Conservation (phyloP, 2,329 filamentous ascomycete species). For the Drechslerella dactyloides region DNA sequence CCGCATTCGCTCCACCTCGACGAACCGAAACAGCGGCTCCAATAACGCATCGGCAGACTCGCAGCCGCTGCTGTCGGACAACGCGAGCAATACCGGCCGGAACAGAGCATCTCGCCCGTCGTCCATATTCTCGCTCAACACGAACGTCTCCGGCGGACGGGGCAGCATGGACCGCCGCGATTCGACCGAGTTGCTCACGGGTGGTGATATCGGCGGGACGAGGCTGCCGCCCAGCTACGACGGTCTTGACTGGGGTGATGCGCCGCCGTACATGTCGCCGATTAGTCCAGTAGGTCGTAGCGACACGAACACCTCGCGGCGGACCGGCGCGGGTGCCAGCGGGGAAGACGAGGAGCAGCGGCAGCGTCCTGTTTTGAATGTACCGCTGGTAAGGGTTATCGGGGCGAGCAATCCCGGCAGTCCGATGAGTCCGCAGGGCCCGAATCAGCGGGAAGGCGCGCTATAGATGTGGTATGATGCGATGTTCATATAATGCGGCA, state of each 20-base stretch:
- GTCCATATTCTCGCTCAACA: slow-evolving; percentile 45
- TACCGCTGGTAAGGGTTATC: slow-evolving; percentile 49
- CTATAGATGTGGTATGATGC: slow-evolving; percentile 35
- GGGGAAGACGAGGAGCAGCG: not conserved
- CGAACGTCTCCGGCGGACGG: slow-evolving; percentile 33
- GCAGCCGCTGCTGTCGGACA: slow-evolving; percentile 41
- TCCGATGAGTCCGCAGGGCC: slow-evolving; percentile 37
- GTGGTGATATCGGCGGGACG: slow-evolving; percentile 29
- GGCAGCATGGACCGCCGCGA: slow-evolving; percentile 38
- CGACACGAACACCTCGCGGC: slow-evolving; percentile 20
- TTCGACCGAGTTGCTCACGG: slow-evolving; percentile 42
- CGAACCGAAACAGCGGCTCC: slow-evolving; percentile 24
- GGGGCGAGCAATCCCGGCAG: slow-evolving; percentile 42
- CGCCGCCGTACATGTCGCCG: slow-evolving; percentile 49
- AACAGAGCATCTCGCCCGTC: slow-evolving; percentile 22
- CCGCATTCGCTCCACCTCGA: slow-evolving; percentile 72
- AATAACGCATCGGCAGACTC: slow-evolving; percentile 25
- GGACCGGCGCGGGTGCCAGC: slow-evolving; percentile 3
- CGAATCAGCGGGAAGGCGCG: slow-evolving; percentile 16
- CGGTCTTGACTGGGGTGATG: slow-evolving; percentile 49
- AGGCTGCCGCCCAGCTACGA: slow-evolving; percentile 49
- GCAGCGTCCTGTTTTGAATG: slow-evolving; percentile 23
- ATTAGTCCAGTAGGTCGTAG: slow-evolving; percentile 25
- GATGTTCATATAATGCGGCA: not conserved
- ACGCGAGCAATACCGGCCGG: slow-evolving; percentile 22